Evolutionary conservation across 495 filamentous ascomycete species (phyloP), one percentile per base, ranked within the genome.

Genomic region (Ascobolus immersus): DNA sequence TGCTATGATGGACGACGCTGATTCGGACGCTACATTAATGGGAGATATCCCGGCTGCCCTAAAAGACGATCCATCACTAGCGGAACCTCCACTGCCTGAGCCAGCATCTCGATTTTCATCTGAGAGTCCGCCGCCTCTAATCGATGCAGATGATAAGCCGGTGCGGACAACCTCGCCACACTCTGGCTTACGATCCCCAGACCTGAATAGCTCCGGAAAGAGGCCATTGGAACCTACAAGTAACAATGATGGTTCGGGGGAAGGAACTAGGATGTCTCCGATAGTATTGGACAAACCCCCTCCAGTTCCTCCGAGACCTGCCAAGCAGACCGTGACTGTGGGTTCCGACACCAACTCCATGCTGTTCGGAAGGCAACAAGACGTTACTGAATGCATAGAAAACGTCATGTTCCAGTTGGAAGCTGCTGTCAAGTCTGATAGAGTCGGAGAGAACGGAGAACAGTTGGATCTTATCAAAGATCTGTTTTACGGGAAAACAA

Each of bases 301-400:
- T 17, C 56, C 56, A 19, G 41, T 57, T 24, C 55, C 55, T 21
- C 51, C 52, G 12, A 12, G 28, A 17, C 28, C 38, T 41, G 27
- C 38, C 58, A n/a, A n/a, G n/a, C 28, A 41, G 36, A 34, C 42
- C 49, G 21, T 55, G 60, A 21, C 56, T 58, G 3, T 59, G 57
- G 28, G 53, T 62, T 22, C 62, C 62, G 18, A 62, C 59, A 22
- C 52, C 61, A 33, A 56, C 55, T 33, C 41, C 45, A 50, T 71
- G 1, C 67, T 72, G 49, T 59, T 68, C 42, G 61, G 64, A 13
- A 61, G 67, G 17, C 67, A 82, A 46, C 84, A 93, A 55, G 86
- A 96, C 55, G 86, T 91, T 5, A 81, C 76, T 7, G 86, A 96
- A 50, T 82, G 91, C 23, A 82, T 92, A 49, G 78, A 78, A 24